Evolutionary conservation across 2,329 filamentous ascomycete genomes (phyloP).

Genomic region (Gremmenia infestans): DNA sequence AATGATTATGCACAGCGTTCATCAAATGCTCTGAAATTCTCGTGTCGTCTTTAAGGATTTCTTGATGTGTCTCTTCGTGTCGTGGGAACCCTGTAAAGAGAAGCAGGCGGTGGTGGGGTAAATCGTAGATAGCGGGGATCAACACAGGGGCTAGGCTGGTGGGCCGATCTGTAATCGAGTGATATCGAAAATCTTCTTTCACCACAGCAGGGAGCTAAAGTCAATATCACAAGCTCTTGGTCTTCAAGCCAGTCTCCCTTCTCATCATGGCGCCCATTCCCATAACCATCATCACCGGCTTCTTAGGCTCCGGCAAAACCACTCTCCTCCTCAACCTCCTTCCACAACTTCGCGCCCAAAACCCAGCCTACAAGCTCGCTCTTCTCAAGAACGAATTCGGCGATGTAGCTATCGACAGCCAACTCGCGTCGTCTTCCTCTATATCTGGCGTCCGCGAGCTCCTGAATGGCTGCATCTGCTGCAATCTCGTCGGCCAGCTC

Average conservation of each 20-base stretch:
- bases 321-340: conserved; percentile 92
- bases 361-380: conserved; percentile 76
- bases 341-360: conserved; percentile 74
- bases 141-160: background rate
- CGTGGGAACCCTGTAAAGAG: background rate
- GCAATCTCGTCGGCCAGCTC: conserved; percentile 92
- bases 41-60: background rate
- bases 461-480: conserved; percentile 97
- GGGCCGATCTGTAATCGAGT: background rate
- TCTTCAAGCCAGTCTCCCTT: background rate
- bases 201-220: background rate
- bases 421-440: conserved; percentile 75
- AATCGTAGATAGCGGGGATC: background rate
- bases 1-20: background rate
- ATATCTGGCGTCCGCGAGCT: conserved; percentile 90
- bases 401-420: conserved; percentile 87
- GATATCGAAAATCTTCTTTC: conserved; percentile 2
- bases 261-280: conserved; percentile 64
- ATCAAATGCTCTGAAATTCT: background rate
- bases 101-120: background rate
- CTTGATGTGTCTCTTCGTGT: no score
- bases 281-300: conserved; percentile 93
- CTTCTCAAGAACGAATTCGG: conserved; percentile 98
- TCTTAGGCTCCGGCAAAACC: conserved; percentile 93
- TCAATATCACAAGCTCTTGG: background rate